Conservation (phyloP, 371 early-diverging fungal species). For the Mucor mucedo region DNA sequence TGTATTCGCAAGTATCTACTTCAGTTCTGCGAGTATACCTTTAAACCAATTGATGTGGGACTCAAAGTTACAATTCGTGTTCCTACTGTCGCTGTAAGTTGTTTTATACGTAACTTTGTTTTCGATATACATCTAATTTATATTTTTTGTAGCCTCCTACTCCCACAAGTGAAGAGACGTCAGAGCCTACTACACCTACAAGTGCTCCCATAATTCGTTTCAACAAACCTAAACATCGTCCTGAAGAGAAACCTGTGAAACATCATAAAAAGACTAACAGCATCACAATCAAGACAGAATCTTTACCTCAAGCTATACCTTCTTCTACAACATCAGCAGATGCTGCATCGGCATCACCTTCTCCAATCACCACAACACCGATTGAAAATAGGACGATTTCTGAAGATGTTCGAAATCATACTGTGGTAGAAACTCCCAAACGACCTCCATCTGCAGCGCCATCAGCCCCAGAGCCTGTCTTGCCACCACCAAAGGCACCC, state of each 20-base stretch:
- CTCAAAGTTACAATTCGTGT: slow-evolving; percentile 59
- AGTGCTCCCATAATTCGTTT: slow-evolving; percentile 36
- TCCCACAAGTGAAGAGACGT: slow-evolving; percentile 21
- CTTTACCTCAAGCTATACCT: slow-evolving; percentile 9
- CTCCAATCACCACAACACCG: slow-evolving; percentile 10
- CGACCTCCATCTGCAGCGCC: slow-evolving; percentile 11
- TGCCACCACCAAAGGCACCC: slow-evolving; percentile 12
- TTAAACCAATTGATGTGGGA: slow-evolving; percentile 62
- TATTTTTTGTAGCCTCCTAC: slow-evolving; percentile 8
- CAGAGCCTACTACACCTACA: slow-evolving; percentile 31
- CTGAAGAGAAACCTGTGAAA: slow-evolving; percentile 30
- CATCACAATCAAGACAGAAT: slow-evolving; percentile 27
- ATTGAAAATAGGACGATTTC: neutral
- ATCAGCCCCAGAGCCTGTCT: slow-evolving; percentile 7
- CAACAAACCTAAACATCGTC: slow-evolving; percentile 34
- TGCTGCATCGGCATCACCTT: no score
- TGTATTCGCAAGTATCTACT: slow-evolving; percentile 60
- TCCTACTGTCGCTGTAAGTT: slow-evolving; percentile 26
- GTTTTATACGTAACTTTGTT: no score
- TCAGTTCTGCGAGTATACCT: slow-evolving; percentile 64
- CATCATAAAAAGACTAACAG: slow-evolving; percentile 21
- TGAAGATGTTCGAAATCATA: neutral
- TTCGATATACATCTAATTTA: slow-evolving; percentile 6
- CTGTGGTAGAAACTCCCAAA: neutral
- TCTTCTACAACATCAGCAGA: neutral